phyloP scores from a whole-genome alignment of 768 basidiomycete species.

The Lentinula sp. region DNA sequence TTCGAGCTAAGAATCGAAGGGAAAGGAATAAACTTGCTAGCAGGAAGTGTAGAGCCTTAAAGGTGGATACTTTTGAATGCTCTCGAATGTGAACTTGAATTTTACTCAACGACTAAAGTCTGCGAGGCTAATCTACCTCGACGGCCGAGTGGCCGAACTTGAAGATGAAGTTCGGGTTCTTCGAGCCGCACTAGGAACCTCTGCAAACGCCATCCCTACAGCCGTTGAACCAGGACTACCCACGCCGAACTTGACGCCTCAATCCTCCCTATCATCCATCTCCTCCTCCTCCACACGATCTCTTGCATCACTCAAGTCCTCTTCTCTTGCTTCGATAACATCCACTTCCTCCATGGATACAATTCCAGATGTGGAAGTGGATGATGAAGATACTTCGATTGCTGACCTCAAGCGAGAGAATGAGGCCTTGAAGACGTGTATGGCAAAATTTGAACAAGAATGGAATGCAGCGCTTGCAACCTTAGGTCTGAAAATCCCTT shows the following conservation, averaged over 20 bases:
- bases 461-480: conserved; percentile 3
- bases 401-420: background rate
- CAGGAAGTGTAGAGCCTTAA: conserved; percentile 1
- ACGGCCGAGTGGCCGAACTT: conserved; percentile 2
- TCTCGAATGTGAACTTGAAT: background rate
- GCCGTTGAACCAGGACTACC: background rate
- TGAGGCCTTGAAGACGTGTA: conserved; percentile 1
- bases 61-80: background rate
- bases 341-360: conserved; percentile 4
- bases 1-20: conserved; percentile 3
- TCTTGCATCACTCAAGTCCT: background rate
- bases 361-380: background rate
- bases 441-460: conserved; percentile 1
- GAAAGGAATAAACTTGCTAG: conserved; percentile 1
- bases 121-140: conserved; percentile 1
- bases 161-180: conserved; percentile 4
- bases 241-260: background rate
- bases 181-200: background rate
- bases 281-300: conserved; percentile 1
- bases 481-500: background rate
- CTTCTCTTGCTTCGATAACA: conserved; percentile 4
- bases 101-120: background rate
- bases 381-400: background rate
- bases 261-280: background rate
- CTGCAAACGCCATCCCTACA: background rate